Percentiles rank a stretch among this genome's conserved stretches.
Evolutionary conservation across 2,329 filamentous ascomycete genomes (phyloP).

Genomic region (Trichoderma arundinaceum): DNA sequence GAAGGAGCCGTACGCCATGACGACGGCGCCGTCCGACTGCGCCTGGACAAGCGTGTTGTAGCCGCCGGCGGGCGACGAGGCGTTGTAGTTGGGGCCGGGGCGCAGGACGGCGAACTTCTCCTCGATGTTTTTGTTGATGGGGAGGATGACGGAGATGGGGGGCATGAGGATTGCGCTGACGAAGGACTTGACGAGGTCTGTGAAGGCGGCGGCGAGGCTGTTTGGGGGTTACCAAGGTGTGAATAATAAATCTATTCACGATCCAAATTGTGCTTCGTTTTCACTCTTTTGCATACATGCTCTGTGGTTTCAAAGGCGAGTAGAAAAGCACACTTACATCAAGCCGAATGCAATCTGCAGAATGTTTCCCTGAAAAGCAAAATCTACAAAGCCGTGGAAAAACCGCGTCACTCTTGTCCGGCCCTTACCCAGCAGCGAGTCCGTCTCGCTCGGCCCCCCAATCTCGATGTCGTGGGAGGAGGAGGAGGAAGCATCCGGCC

Average conservation of each 20-base stretch:
- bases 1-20: slow-evolving; percentile 72
- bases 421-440: slow-evolving; percentile 54
- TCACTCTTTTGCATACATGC: neutral
- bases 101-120: slow-evolving; percentile 74
- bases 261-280: neutral
- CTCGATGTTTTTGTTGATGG: slow-evolving; percentile 72
- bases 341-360: slow-evolving; percentile 76
- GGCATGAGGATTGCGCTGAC: slow-evolving; percentile 74
- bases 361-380: slow-evolving; percentile 76
- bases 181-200: slow-evolving; percentile 72
- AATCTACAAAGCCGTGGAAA: slow-evolving; percentile 71
- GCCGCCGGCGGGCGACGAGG: slow-evolving; percentile 52
- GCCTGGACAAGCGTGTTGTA: slow-evolving; percentile 76
- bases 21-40: slow-evolving; percentile 71
- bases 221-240: no score
- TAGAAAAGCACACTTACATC: slow-evolving; percentile 58
- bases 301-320: neutral
- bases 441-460: slow-evolving; percentile 39
- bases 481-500: slow-evolving; percentile 6
- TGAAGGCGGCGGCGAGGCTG: slow-evolving; percentile 73
- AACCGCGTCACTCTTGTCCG: slow-evolving; percentile 55
- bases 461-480: slow-evolving; percentile 21
- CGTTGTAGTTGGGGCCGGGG: slow-evolving; percentile 59
- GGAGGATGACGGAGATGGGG: slow-evolving; percentile 70
- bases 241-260: slow-evolving; percentile 8